Evolutionary conservation across 2,329 filamentous ascomycete genomes (phyloP).

Genomic region (Fusarium guadeloupense): DNA sequence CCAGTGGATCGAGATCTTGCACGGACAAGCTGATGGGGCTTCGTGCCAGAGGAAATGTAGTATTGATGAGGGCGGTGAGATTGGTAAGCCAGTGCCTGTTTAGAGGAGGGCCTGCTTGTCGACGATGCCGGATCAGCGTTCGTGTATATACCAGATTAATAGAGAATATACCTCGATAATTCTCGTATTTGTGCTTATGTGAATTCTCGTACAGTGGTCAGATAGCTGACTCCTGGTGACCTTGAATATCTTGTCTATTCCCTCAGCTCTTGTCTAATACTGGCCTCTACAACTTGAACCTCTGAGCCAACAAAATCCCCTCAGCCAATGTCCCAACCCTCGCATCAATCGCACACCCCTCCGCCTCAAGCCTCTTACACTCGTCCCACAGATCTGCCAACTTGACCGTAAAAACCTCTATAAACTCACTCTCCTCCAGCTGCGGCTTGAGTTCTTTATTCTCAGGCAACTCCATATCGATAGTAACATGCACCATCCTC

Average conservation of each 20-base stretch:
- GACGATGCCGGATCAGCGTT: background rate
- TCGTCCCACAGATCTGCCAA: slow-evolving; percentile 71
- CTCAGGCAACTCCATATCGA: slow-evolving; percentile 74
- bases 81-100: slow-evolving; percentile 51
- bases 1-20: slow-evolving; percentile 69
- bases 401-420: slow-evolving; percentile 78
- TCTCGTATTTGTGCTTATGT: background rate
- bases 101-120: background rate
- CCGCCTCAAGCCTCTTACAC: slow-evolving; percentile 70
- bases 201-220: background rate
- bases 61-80: slow-evolving; percentile 42
- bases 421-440: slow-evolving; percentile 83
- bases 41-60: slow-evolving; percentile 37
- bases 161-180: background rate
- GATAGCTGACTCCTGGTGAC: background rate
- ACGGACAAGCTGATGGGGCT: slow-evolving; percentile 49
- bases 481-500: slow-evolving; percentile 75
- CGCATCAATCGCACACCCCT: slow-evolving; percentile 83
- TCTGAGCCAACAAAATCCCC: slow-evolving; percentile 77
- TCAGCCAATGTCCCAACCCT: slow-evolving; percentile 81
- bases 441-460: slow-evolving; percentile 75
- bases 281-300: slow-evolving; percentile 53
- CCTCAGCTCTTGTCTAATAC: background rate
- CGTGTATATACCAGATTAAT: background rate
- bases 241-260: background rate